Conservation (phyloP, 2,329 filamentous ascomycete genomes). For the Fusarium sp. region DNA sequence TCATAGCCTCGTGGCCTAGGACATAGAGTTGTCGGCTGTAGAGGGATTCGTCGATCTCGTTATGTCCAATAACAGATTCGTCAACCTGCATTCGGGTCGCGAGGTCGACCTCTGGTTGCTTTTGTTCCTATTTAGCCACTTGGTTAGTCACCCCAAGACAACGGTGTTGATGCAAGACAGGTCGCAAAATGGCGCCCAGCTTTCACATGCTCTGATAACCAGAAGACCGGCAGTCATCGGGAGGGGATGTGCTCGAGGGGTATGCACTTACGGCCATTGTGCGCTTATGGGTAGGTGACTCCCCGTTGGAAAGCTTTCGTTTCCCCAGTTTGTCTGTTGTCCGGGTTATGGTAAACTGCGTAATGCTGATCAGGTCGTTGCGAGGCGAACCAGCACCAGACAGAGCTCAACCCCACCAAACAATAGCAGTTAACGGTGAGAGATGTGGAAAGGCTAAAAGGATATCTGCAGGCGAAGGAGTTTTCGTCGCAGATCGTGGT, state of each 20-base stretch:
- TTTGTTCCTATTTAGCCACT: slow-evolving; percentile 56
- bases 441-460: neutral
- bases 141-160: slow-evolving; percentile 14
- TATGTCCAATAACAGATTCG: slow-evolving; percentile 64
- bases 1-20: slow-evolving; percentile 87
- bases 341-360: slow-evolving; percentile 51
- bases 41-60: slow-evolving; percentile 77
- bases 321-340: slow-evolving; percentile 69
- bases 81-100: slow-evolving; percentile 75
- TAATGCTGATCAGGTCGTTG: slow-evolving; percentile 37
- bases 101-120: slow-evolving; percentile 69
- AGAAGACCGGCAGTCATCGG: neutral
- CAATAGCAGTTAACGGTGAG: slow-evolving; percentile 28
- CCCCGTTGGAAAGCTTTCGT: slow-evolving; percentile 73
- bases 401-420: slow-evolving; percentile 54
- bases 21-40: slow-evolving; percentile 81
- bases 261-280: slow-evolving; percentile 68
- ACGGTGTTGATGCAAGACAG: neutral
- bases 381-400: slow-evolving; percentile 49
- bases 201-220: slow-evolving; percentile 15
- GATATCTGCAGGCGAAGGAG: slow-evolving; percentile 23
- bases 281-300: slow-evolving; percentile 67
- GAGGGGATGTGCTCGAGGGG: neutral
- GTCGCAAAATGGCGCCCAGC: neutral
- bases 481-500: slow-evolving; percentile 30